These are phyloP conservation scores for Sclerotinia glacialis DNA, from an alignment of 2,329 filamentous ascomycete genomes.

Conservation along the genomic window DNA sequence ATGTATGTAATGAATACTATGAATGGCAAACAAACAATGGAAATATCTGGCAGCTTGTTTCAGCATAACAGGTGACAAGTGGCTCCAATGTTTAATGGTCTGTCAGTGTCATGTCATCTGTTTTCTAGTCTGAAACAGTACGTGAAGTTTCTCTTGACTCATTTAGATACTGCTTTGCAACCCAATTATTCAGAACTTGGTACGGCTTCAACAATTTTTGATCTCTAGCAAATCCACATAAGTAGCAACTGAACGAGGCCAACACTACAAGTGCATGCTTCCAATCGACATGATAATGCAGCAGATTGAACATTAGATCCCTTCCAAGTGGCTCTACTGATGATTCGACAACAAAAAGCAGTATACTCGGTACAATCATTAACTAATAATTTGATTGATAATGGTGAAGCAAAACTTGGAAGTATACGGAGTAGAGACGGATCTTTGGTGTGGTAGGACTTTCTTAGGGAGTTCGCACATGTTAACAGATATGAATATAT, in stretches of 20 bases:
- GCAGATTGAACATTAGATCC: not conserved
- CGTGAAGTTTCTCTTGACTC: too few relatives aligned
- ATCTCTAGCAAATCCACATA: conserved; percentile 3
- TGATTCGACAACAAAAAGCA: not conserved
- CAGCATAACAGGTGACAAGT: not conserved
- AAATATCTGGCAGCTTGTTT: not conserved
- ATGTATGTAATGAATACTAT: too few relatives aligned
- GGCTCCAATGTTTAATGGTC: not conserved
- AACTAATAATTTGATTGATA: not conserved
- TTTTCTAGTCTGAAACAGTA: not conserved
- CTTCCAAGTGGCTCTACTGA: not conserved
- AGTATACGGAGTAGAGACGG: too few relatives aligned
- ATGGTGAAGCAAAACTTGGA: not conserved
- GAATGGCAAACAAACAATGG: not conserved
- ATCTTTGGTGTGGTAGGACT: too few relatives aligned
- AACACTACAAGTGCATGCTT: not conserved
- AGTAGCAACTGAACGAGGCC: not conserved
- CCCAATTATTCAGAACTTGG: not conserved
- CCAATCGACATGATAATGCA: not conserved
- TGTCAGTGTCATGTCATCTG: not conserved
- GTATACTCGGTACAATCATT: not conserved
- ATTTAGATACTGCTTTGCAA: not conserved
- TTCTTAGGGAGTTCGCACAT: too few relatives aligned
- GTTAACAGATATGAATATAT: not conserved
- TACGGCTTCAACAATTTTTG: not conserved